A percentile compares a stretch with the other conserved stretches of the same genome.
These are phyloP conservation scores for Solanum pennellii DNA, from an alignment of 257 asterid species.

Conservation along the genomic window DNA sequence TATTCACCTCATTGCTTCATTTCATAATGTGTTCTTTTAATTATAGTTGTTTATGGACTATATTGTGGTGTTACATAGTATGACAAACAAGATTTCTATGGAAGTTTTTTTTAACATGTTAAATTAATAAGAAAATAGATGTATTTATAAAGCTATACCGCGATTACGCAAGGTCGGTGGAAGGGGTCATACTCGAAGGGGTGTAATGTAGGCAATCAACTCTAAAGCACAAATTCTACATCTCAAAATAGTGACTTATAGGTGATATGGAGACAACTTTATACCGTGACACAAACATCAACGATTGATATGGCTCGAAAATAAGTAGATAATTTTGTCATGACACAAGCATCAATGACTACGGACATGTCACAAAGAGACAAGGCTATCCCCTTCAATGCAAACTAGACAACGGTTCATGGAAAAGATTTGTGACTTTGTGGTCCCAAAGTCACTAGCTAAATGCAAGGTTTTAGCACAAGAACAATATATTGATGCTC, in stretches of 20 bases:
- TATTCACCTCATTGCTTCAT: background rate
- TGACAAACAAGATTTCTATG: background rate
- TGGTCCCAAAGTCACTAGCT: background rate
- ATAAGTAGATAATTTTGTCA: background rate
- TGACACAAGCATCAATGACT: background rate
- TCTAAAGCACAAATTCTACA: background rate
- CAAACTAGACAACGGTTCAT: background rate
- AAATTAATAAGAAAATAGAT: too few relatives aligned
- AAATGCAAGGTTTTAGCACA: background rate
- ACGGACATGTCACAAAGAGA: background rate
- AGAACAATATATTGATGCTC: background rate
- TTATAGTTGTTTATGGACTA: background rate
- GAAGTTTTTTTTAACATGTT: background rate
- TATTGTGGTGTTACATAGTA: background rate
- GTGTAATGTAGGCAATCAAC: background rate
- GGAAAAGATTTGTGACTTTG: background rate
- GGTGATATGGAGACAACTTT: background rate
- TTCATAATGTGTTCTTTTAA: background rate
- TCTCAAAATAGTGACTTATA: background rate
- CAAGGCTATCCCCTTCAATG: background rate
- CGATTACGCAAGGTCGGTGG: background rate
- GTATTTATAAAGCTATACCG: background rate
- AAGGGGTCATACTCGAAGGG: background rate
- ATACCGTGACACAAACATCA: background rate
- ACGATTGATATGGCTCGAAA: background rate